Percentiles rank a stretch among this genome's conserved stretches.
phyloP scores from a whole-genome alignment of 768 basidiomycete species.

The Tulasnella sp. region DNA sequence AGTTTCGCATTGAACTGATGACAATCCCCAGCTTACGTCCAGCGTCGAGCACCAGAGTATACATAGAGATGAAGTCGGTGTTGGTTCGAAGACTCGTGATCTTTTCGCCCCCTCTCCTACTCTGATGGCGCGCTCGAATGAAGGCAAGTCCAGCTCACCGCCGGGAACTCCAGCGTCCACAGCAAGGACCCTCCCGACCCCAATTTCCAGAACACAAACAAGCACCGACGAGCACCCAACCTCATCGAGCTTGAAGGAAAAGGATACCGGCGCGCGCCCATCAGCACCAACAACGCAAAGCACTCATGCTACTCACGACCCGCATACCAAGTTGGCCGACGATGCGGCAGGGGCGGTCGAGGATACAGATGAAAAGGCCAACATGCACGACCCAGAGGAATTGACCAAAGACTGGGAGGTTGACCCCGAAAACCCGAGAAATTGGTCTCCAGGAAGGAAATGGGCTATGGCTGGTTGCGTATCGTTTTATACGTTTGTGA shows the following conservation, averaged over 20 bases:
- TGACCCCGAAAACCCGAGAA: slow-evolving; percentile 55
- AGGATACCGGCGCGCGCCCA: background rate
- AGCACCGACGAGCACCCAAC: background rate
- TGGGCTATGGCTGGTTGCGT: slow-evolving; percentile 53
- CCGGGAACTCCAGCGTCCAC: background rate
- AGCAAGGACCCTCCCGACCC: background rate
- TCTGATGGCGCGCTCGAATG: background rate
- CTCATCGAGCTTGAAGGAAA: background rate
- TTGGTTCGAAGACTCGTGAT: background rate
- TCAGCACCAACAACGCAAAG: background rate
- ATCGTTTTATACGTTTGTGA: slow-evolving; percentile 37
- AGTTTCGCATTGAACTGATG: background rate
- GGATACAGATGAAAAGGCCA: slow-evolving; percentile 1
- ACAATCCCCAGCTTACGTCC: background rate
- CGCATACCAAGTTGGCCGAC: background rate
- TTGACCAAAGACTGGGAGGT: slow-evolving; percentile 39
- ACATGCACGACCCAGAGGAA: slow-evolving; percentile 6
- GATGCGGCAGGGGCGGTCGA: background rate
- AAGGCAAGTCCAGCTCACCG: no score
- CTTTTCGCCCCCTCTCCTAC: background rate
- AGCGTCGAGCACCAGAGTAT: background rate
- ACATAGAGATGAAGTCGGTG: background rate
- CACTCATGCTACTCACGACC: background rate
- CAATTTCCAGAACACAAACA: background rate
- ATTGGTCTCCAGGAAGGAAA: slow-evolving; percentile 53